Evolutionary conservation across 176 grass and related monocot species (phyloP).

Genomic region (Cenchrus americanus): DNA sequence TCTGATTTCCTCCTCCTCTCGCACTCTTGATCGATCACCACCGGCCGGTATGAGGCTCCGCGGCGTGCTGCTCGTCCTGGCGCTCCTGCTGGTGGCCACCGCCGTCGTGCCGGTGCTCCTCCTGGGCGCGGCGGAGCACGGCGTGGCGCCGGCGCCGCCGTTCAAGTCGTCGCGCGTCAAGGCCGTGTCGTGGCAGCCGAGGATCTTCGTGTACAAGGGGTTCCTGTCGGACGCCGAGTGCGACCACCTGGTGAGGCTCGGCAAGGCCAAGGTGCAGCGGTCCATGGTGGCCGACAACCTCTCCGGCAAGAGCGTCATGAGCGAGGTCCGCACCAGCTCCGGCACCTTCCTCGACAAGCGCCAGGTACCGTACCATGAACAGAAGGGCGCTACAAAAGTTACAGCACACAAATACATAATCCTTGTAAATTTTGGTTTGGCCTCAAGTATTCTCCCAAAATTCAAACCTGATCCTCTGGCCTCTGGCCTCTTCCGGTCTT

Average conservation of each 20-base stretch:
- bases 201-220: slow-evolving; percentile 55
- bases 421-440: not conserved
- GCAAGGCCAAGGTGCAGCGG: slow-evolving; percentile 48
- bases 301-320: slow-evolving; percentile 60
- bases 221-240: slow-evolving; percentile 63
- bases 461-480: not conserved
- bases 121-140: not conserved
- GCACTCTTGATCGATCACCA: not conserved
- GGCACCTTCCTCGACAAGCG: slow-evolving; percentile 71
- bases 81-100: slow-evolving; percentile 38
- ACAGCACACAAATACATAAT: no score
- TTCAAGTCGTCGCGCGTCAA: slow-evolving; percentile 37
- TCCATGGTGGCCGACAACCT: slow-evolving; percentile 65
- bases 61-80: slow-evolving; percentile 34
- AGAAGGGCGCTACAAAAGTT: no score
- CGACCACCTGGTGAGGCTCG: slow-evolving; percentile 64
- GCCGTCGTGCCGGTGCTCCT: slow-evolving; percentile 44
- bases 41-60: slow-evolving; percentile 13
- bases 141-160: not conserved
- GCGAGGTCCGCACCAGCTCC: slow-evolving; percentile 64
- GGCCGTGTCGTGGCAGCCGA: slow-evolving; percentile 43
- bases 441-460: not conserved
- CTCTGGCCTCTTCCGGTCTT: no score
- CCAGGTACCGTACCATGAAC: slow-evolving; percentile 56
- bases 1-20: not conserved